A percentile compares a stretch with the other conserved stretches of the same genome.
These are phyloP conservation scores for Cenchrus americanus DNA, from an alignment of 176 grass and related monocot species.

Conservation along the genomic window DNA sequence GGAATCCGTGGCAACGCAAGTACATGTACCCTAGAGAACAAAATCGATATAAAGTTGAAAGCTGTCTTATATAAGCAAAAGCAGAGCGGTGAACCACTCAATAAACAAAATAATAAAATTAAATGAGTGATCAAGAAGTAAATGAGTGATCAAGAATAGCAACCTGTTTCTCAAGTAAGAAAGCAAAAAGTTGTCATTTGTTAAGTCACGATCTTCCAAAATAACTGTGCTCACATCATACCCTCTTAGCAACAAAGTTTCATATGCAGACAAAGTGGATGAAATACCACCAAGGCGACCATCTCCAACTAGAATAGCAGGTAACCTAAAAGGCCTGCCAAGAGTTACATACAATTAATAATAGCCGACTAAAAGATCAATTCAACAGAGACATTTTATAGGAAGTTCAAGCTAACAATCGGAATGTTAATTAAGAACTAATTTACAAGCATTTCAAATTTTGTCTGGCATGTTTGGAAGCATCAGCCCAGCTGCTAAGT, in stretches of 20 bases:
- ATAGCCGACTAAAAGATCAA: slow-evolving; percentile 1
- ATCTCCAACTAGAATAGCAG: slow-evolving; percentile 91
- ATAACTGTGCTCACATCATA: slow-evolving; percentile 90
- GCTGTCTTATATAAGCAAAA: slow-evolving; percentile 22
- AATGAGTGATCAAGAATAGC: not conserved
- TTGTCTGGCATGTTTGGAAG: not conserved
- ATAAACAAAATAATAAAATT: slow-evolving; percentile 32
- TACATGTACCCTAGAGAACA: slow-evolving; percentile 65
- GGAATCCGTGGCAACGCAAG: slow-evolving; percentile 82
- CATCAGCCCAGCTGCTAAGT: too few relatives aligned
- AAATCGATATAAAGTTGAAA: not conserved
- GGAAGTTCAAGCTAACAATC: not conserved
- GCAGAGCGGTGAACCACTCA: not conserved
- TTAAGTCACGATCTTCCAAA: slow-evolving; percentile 74
- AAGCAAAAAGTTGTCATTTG: slow-evolving; percentile 67
- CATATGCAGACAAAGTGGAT: slow-evolving; percentile 87
- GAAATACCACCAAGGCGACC: slow-evolving; percentile 92
- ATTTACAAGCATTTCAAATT: not conserved
- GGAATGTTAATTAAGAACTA: not conserved
- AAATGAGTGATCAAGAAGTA: not conserved
- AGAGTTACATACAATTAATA: slow-evolving; percentile 25
- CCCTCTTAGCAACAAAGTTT: slow-evolving; percentile 80
- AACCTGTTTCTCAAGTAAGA: slow-evolving; percentile 81
- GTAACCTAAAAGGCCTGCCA: slow-evolving; percentile 80
- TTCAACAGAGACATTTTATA: not conserved